These are phyloP conservation scores for Eimeria sp. DNA, from an alignment of 169 alveolate genomes.

Conservation along the genomic window DNA sequence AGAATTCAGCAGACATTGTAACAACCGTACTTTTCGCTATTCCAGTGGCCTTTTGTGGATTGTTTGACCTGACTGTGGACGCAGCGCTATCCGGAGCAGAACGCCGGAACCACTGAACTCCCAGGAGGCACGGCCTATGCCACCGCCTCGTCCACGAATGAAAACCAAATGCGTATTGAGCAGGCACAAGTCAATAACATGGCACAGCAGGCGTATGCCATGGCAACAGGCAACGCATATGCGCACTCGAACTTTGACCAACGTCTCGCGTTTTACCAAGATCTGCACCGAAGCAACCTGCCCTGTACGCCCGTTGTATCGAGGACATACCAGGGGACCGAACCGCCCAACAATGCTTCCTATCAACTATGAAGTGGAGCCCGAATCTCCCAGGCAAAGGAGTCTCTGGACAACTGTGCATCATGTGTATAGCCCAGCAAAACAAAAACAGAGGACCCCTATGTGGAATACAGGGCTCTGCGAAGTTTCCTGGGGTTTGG, in stretches of 20 bases:
- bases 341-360: not conserved
- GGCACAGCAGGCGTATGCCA: slow-evolving; percentile 60
- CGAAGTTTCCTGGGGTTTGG: not conserved
- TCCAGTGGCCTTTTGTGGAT: not conserved
- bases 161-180: slow-evolving; percentile 37
- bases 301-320: slow-evolving; percentile 60
- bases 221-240: slow-evolving; percentile 47
- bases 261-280: slow-evolving; percentile 49
- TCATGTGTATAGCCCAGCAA: not conserved
- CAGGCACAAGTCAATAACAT: slow-evolving; percentile 38
- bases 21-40: not conserved
- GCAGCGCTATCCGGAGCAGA: not conserved
- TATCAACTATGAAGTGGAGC: slow-evolving; percentile 3
- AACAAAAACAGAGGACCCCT: not conserved
- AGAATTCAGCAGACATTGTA: not conserved
- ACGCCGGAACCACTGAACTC: slow-evolving; percentile 16
- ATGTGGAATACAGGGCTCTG: not conserved
- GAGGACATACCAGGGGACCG: slow-evolving; percentile 51
- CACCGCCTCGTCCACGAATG: slow-evolving; percentile 6
- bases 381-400: not conserved
- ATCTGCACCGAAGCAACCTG: slow-evolving; percentile 47
- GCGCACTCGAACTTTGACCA: slow-evolving; percentile 57
- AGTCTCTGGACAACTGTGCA: not conserved
- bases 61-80: not conserved
- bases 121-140: slow-evolving; percentile 66